phyloP scores from a whole-genome alignment of 1,139 yeast genomes.

The Yamadazyma diospyri region DNA sequence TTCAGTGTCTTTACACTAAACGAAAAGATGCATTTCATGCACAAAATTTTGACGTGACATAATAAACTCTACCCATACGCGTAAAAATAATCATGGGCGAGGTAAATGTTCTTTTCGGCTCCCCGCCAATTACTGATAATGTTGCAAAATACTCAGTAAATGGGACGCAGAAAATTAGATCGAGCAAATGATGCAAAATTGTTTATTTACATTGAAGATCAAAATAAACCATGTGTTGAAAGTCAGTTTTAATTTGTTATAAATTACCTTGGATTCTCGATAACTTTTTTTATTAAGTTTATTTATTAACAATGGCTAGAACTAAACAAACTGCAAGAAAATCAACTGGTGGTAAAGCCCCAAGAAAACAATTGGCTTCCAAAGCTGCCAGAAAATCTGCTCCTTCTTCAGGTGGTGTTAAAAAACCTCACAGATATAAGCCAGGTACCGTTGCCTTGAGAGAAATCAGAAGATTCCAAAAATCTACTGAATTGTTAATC shows the following conservation, averaged over 20 bases:
- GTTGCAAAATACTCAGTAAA: no score
- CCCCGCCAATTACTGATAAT: no score
- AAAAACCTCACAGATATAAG: slow-evolving; percentile 99
- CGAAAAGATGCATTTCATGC: not conserved
- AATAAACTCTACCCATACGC: slow-evolving; percentile 1
- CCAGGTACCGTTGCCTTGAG: slow-evolving; percentile 99
- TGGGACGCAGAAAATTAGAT: no score
- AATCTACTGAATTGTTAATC: slow-evolving; percentile 93
- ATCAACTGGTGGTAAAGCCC: slow-evolving; percentile 99
- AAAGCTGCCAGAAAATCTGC: slow-evolving; percentile 99
- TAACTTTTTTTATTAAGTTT: slow-evolving; percentile 4
- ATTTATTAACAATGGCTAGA: slow-evolving; percentile 71
- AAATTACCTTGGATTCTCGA: slow-evolving; percentile 1
- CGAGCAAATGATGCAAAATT: no score
- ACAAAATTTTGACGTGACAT: not conserved
- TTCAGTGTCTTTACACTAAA: not conserved
- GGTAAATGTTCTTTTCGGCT: no score
- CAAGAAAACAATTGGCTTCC: slow-evolving; percentile 98
- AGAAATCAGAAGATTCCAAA: slow-evolving; percentile 99
- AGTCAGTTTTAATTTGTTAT: no score
- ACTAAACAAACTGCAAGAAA: slow-evolving; percentile 98
- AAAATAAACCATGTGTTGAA: not conserved
- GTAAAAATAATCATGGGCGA: slow-evolving; percentile 1
- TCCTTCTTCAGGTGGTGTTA: slow-evolving; percentile 97
- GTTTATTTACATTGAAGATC: not conserved